Conservation (phyloP, 345 rosid genomes). For the Gossypium anomalum region DNA sequence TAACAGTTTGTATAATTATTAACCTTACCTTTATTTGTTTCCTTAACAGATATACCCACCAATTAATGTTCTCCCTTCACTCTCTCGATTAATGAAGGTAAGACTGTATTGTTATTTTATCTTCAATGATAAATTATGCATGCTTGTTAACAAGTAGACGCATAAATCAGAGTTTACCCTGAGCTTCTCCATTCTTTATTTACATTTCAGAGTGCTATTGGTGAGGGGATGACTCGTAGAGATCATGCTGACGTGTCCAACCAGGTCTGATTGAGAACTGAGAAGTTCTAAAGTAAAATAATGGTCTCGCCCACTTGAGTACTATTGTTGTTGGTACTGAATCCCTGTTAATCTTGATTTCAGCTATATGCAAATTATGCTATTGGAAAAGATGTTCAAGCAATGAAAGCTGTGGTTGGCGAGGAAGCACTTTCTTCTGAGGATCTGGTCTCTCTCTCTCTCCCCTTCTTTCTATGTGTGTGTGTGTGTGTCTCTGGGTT, state of each 20-base stretch:
- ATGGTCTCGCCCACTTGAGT: not conserved
- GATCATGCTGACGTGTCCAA: constrained; percentile 94
- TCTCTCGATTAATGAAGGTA: constrained; percentile 98
- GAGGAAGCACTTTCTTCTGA: constrained; percentile 98
- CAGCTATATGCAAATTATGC: constrained; percentile 96
- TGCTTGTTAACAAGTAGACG: not conserved
- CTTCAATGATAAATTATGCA: not conserved
- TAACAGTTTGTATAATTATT: not conserved
- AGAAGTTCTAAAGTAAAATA: constrained; percentile 4
- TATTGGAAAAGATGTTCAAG: constrained; percentile 94
- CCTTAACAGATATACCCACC: constrained; percentile 88
- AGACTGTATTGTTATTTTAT: not conserved
- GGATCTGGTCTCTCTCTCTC: constrained; percentile 57
- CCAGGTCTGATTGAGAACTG: constrained; percentile 45
- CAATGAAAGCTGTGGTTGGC: constrained; percentile 99
- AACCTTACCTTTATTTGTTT: not conserved
- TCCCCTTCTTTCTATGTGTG: not conserved
- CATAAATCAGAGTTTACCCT: not conserved
- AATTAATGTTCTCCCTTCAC: constrained; percentile 91
- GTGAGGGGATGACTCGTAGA: constrained; percentile 94
- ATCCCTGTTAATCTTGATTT: constrained; percentile 11
- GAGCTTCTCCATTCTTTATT: not conserved
- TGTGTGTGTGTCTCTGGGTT: not conserved
- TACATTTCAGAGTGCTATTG: constrained; percentile 16
- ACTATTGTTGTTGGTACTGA: not conserved